phyloP scores from a whole-genome alignment of 1,139 yeast genomes.

The Oligophagozyma castellii region DNA sequence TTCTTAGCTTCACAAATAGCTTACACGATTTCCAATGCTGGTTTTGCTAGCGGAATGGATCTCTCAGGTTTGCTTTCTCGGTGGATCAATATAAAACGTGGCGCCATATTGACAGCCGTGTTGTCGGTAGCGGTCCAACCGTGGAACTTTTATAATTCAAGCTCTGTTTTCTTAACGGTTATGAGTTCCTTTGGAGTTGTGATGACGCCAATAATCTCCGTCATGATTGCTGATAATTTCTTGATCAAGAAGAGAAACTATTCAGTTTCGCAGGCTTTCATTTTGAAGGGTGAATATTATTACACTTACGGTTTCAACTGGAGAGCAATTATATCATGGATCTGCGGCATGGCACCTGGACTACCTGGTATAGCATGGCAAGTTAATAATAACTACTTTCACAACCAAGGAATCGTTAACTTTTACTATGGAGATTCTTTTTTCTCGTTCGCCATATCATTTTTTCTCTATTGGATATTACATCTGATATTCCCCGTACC shows the following conservation, averaged over 20 bases:
- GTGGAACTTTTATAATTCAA: conserved; percentile 34
- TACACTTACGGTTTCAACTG: conserved; percentile 30
- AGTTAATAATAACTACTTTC: conserved; percentile 21
- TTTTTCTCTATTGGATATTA: conserved; percentile 26
- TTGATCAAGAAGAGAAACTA: conserved; percentile 26
- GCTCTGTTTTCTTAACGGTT: conserved; percentile 32
- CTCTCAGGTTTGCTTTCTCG: conserved; percentile 35
- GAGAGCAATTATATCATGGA: conserved; percentile 31
- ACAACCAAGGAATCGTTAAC: conserved; percentile 26
- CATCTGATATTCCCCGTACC: conserved; percentile 28
- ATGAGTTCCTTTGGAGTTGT: conserved; percentile 33
- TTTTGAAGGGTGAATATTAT: conserved; percentile 28
- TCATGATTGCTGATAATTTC: conserved; percentile 31
- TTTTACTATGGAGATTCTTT: conserved; percentile 30
- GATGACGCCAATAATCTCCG: conserved; percentile 32
- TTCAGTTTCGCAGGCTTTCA: conserved; percentile 28
- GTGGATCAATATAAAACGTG: conserved; percentile 38
- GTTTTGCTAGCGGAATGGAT: conserved; percentile 41
- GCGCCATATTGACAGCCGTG: conserved; percentile 32
- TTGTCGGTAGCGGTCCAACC: conserved; percentile 35
- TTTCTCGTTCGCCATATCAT: conserved; percentile 31
- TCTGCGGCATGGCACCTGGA: conserved; percentile 30
- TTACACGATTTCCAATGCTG: conserved; percentile 36
- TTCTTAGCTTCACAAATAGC: conserved; percentile 35
- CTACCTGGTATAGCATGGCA: conserved; percentile 32